Conservation (phyloP, 129 eudicot species). For the Pulicaria dysenterica region DNA sequence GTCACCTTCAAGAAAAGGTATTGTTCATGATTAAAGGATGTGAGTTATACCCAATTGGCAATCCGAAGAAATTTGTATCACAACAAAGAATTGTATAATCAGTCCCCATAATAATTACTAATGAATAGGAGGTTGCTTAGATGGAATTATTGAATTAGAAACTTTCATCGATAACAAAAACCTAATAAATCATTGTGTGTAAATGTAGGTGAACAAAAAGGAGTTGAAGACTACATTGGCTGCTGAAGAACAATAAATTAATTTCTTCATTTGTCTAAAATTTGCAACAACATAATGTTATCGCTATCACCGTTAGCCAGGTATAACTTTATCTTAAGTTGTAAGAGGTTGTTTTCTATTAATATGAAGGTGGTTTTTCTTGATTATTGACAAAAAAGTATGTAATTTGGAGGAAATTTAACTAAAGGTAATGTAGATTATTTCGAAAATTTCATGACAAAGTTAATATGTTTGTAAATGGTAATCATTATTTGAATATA, state of each 20-base stretch:
- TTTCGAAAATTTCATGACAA: too few relatives aligned
- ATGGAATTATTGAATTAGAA: not conserved
- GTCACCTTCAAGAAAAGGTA: too few relatives aligned
- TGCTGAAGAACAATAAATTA: conserved; percentile 48
- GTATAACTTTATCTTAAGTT: too few relatives aligned
- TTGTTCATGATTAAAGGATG: not conserved
- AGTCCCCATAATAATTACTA: not conserved
- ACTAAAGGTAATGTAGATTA: too few relatives aligned
- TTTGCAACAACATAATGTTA: too few relatives aligned
- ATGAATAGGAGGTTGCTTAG: not conserved
- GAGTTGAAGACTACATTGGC: conserved; percentile 76
- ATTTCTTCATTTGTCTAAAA: not conserved
- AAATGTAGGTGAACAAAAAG: conserved; percentile 87
- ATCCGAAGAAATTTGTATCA: not conserved
- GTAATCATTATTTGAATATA: too few relatives aligned
- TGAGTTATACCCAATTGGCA: not conserved
- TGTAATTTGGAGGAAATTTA: too few relatives aligned
- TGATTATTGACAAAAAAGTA: too few relatives aligned
- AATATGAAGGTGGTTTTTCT: too few relatives aligned
- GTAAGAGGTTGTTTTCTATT: too few relatives aligned
- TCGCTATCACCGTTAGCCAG: too few relatives aligned
- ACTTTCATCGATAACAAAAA: not conserved
- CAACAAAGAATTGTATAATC: not conserved
- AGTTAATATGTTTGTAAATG: too few relatives aligned
- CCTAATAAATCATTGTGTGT: conserved; percentile 2